Evolutionary conservation across 306 rosid species (phyloP).

Genomic region (Pachyrhizus erosus): DNA sequence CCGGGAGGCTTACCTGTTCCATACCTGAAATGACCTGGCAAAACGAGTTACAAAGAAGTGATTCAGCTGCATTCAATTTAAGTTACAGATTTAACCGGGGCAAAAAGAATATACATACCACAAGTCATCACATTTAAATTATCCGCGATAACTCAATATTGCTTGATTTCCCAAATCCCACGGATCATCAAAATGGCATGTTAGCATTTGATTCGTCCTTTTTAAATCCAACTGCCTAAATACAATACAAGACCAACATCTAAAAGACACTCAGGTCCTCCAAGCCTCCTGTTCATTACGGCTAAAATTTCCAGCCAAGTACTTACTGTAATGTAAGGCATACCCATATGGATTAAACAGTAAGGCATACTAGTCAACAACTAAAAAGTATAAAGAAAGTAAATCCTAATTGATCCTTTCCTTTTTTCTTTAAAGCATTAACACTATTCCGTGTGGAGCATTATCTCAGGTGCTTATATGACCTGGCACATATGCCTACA

Average conservation of each 20-base stretch:
- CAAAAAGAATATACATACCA: conserved; percentile 32
- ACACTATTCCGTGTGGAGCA: background rate
- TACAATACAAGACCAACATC: background rate
- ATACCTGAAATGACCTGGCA: conserved; percentile 32
- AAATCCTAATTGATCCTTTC: background rate
- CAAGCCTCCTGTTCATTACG: conserved; percentile 8
- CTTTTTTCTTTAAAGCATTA: background rate
- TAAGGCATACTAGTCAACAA: background rate
- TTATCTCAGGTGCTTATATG: background rate
- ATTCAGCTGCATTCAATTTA: conserved; percentile 13
- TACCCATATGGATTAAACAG: background rate
- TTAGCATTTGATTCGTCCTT: conserved; percentile 2
- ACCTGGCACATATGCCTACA: background rate
- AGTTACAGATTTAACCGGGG: background rate
- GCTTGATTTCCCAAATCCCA: conserved; percentile 15
- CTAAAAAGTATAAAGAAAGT: background rate
- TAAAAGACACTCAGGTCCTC: background rate
- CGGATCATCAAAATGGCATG: conserved; percentile 3
- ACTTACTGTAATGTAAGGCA: background rate
- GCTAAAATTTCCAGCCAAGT: background rate
- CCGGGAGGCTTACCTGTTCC: conserved; percentile 32
- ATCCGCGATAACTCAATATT: conserved; percentile 9
- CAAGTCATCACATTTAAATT: background rate
- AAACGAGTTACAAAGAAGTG: conserved; percentile 22
- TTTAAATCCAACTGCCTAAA: conserved; percentile 14